These are phyloP conservation scores for Ogataea paraovalis DNA, from an alignment of 805 yeast genomes.

Conservation along the genomic window DNA sequence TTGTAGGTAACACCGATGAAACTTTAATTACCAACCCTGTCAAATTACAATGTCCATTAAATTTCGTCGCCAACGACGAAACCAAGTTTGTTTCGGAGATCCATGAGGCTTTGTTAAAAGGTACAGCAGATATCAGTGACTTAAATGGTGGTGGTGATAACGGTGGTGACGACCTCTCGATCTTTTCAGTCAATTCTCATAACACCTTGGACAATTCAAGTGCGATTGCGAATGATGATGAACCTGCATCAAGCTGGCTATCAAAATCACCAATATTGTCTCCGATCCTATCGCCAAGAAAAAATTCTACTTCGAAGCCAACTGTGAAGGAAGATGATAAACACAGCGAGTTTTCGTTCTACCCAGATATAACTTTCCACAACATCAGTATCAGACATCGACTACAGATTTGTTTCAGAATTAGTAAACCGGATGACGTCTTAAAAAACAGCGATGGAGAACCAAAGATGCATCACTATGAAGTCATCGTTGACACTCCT, in stretches of 20 bases:
- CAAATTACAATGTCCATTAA: conserved; percentile 33
- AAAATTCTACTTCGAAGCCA: conserved; percentile 10
- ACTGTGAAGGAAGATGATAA: conserved; percentile 16
- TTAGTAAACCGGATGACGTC: conserved; percentile 55
- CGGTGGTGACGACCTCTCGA: conserved; percentile 24
- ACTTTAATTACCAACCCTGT: conserved; percentile 34
- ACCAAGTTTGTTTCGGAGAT: conserved; percentile 23
- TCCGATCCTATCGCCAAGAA: conserved; percentile 17
- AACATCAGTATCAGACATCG: conserved; percentile 64
- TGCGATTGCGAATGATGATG: conserved; percentile 2
- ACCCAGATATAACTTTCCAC: conserved; percentile 62
- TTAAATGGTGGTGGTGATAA: conserved; percentile 6
- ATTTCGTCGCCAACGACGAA: conserved; percentile 31
- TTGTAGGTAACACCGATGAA: conserved; percentile 20
- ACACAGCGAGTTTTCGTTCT: conserved; percentile 31
- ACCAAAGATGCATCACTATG: conserved; percentile 64
- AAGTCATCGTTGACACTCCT: conserved; percentile 78
- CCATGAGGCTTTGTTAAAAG: conserved; percentile 22
- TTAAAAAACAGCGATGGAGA: conserved; percentile 28
- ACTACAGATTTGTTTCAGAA: conserved; percentile 64
- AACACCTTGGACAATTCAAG: conserved; percentile 13
- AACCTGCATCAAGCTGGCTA: conserved; percentile 16
- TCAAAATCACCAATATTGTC: conserved; percentile 21
- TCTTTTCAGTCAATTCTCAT: conserved; percentile 25
- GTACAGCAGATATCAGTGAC: conserved; percentile 23